phyloP scores from a whole-genome alignment of 2,329 filamentous ascomycete genomes.

The Trichoderma simmonsii region DNA sequence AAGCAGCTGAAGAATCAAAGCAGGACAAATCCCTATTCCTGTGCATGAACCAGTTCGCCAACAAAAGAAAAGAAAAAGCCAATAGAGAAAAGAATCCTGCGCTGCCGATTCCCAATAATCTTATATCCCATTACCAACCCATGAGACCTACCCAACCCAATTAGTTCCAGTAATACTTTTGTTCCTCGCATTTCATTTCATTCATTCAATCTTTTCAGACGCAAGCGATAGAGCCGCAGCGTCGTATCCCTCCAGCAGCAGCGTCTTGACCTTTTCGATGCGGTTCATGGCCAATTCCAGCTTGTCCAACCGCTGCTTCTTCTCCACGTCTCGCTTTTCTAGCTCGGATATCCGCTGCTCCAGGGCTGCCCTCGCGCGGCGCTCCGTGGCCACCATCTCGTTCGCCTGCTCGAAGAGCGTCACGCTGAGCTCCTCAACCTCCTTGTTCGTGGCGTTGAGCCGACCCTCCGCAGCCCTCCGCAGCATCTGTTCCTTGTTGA shows the following conservation, averaged over 20 bases:
- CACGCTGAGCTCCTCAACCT: slow-evolving; percentile 76
- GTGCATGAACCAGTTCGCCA: not conserved
- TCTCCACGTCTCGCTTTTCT: slow-evolving; percentile 68
- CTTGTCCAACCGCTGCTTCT: slow-evolving; percentile 63
- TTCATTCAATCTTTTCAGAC: slow-evolving; percentile 2
- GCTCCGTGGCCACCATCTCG: slow-evolving; percentile 79
- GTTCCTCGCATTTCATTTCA: not conserved
- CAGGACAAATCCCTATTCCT: not conserved
- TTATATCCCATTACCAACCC: not conserved
- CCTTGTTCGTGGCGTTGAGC: slow-evolving; percentile 62
- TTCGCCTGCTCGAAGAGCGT: slow-evolving; percentile 79
- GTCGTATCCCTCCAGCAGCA: slow-evolving; percentile 45
- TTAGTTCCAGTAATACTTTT: not conserved
- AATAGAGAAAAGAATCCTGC: not conserved
- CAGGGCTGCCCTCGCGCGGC: slow-evolving; percentile 65
- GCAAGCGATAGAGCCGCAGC: not conserved
- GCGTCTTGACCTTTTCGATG: slow-evolving; percentile 65
- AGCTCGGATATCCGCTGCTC: slow-evolving; percentile 68
- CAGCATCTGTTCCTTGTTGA: slow-evolving; percentile 64
- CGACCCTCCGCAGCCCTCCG: slow-evolving; percentile 67
- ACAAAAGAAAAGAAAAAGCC: not conserved
- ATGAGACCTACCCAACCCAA: not conserved
- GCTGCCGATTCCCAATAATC: not conserved
- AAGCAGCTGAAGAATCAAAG: not conserved
- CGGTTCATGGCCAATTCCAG: slow-evolving; percentile 68